Evolutionary conservation across 1,139 yeast species (phyloP).

Genomic region (Spathaspora jeffriesii): DNA sequence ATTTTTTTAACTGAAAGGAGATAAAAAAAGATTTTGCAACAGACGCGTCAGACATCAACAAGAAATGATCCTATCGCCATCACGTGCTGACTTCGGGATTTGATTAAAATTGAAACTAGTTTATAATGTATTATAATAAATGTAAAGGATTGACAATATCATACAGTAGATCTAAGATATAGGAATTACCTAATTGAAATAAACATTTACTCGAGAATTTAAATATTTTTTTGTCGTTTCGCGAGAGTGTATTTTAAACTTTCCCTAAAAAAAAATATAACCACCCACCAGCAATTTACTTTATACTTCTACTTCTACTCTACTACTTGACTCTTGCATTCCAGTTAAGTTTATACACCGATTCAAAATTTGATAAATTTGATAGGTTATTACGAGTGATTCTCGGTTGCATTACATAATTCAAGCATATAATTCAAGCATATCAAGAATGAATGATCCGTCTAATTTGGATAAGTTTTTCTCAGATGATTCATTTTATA

Average conservation of each 20-base stretch:
- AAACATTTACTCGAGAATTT: not conserved
- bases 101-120: no score
- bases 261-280: not conserved
- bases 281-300: not conserved
- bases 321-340: not conserved
- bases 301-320: not conserved
- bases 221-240: not conserved
- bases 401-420: not conserved
- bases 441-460: conserved; percentile 3
- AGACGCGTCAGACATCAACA: conserved; percentile 1
- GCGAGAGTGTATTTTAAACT: not conserved
- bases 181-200: not conserved
- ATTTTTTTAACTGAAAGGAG: conserved; percentile 1
- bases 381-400: no score
- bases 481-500: conserved; percentile 18
- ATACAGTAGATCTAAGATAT: not conserved
- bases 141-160: no score
- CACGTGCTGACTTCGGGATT: no score
- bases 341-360: no score
- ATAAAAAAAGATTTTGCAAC: not conserved
- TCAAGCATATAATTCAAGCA: not conserved
- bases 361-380: no score
- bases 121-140: no score
- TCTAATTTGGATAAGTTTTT: conserved; percentile 17
- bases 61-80: no score